Evolutionary conservation across 805 yeast species (phyloP).

Genomic region (Dipodascus albidus): DNA sequence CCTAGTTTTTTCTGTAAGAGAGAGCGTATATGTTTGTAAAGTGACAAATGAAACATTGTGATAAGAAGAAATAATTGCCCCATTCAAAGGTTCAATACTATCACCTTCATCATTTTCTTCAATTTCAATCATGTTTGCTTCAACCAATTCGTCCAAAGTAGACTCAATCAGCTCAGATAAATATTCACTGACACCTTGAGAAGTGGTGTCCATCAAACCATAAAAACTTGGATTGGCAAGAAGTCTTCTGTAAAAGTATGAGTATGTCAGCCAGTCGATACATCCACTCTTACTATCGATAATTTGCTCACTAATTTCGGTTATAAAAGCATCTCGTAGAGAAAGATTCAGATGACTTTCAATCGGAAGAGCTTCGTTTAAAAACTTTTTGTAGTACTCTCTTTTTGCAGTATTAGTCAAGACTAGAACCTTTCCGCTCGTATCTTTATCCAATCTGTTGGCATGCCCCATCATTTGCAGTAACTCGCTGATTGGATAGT

Average conservation of each 20-base stretch:
- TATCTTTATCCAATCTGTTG: slow-evolving; percentile 4
- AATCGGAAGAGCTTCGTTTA: slow-evolving; percentile 66
- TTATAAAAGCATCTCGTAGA: slow-evolving; percentile 56
- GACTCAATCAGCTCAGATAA: slow-evolving; percentile 75
- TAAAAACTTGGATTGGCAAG: slow-evolving; percentile 81
- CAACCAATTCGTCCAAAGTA: slow-evolving; percentile 49
- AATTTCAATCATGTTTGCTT: slow-evolving; percentile 51
- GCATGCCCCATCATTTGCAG: slow-evolving; percentile 22
- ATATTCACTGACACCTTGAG: slow-evolving; percentile 64
- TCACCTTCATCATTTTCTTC: slow-evolving; percentile 29
- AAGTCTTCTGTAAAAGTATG: slow-evolving; percentile 72
- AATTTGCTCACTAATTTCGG: slow-evolving; percentile 59
- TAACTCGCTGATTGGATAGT: slow-evolving; percentile 51
- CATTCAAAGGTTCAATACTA: slow-evolving; percentile 47
- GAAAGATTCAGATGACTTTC: slow-evolving; percentile 59
- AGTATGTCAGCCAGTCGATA: slow-evolving; percentile 79
- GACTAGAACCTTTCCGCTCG: slow-evolving; percentile 33
- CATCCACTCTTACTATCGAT: slow-evolving; percentile 69
- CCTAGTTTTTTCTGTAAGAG: slow-evolving; percentile 44
- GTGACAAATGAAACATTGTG: slow-evolving; percentile 55
- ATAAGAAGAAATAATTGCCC: slow-evolving; percentile 65
- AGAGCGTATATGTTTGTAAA: slow-evolving; percentile 45
- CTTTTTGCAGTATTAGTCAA: slow-evolving; percentile 45
- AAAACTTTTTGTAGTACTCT: slow-evolving; percentile 58
- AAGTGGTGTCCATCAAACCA: slow-evolving; percentile 56